Conservation (phyloP, 2,329 filamentous ascomycete species). For the Beauveria brongniartii region DNA sequence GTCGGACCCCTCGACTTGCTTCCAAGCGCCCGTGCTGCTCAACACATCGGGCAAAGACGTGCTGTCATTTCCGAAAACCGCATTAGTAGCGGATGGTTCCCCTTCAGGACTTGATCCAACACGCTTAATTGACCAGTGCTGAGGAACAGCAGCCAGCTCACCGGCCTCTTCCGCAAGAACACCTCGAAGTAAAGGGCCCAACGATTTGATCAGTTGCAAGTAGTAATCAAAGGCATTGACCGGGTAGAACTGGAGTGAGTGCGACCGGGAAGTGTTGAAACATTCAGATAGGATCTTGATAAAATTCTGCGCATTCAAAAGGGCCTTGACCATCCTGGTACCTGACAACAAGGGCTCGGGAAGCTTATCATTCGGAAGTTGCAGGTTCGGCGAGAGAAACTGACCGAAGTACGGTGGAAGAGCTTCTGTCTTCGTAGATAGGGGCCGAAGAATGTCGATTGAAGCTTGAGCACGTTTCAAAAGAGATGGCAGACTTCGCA, state of each 20-base stretch:
- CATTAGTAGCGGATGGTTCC: constrained; percentile 13
- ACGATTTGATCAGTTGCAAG: constrained; percentile 58
- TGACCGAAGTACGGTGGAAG: constrained; percentile 62
- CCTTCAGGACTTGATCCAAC: constrained; percentile 20
- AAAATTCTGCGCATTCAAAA: constrained; percentile 69
- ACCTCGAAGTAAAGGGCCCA: constrained; percentile 71
- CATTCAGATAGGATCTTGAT: constrained; percentile 67
- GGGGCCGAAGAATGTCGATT: constrained; percentile 57
- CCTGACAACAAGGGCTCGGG: constrained; percentile 48
- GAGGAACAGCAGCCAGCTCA: constrained; percentile 64
- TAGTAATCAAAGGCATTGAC: constrained; percentile 85
- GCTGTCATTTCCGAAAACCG: constrained; percentile 22
- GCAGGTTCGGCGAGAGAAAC: constrained; percentile 44
- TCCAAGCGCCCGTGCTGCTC: constrained; percentile 20
- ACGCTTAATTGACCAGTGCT: constrained; percentile 47
- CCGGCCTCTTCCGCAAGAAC: constrained; percentile 80
- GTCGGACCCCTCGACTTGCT: constrained; percentile 17
- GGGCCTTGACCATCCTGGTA: constrained; percentile 69
- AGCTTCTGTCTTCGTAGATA: constrained; percentile 45
- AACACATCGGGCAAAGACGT: constrained; percentile 26
- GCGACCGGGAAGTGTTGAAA: constrained; percentile 61
- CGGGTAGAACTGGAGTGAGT: constrained; percentile 58
- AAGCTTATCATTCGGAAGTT: constrained; percentile 25
- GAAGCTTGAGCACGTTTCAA: constrained; percentile 65
- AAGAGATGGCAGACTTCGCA: constrained; percentile 74